These are phyloP conservation scores for Gynandropsis gynandra DNA, from an alignment of 345 rosid species.

Conservation along the genomic window DNA sequence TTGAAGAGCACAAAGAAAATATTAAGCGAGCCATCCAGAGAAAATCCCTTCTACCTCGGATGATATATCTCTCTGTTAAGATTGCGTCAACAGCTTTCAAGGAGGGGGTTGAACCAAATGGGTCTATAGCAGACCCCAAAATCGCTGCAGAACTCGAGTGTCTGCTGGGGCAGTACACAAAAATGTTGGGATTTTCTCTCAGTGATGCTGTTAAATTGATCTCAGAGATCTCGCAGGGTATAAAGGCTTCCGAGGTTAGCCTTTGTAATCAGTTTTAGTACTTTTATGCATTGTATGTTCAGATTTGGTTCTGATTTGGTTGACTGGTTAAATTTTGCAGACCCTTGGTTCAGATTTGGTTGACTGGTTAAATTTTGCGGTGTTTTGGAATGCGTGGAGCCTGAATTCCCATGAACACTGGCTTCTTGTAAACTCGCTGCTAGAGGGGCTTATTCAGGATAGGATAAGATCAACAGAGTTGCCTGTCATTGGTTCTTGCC, in stretches of 20 bases:
- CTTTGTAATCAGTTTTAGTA: slow-evolving; percentile 11
- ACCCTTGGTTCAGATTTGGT: slow-evolving; percentile 54
- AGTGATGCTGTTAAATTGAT: slow-evolving; percentile 50
- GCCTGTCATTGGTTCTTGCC: slow-evolving; percentile 37
- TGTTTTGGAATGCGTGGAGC: slow-evolving; percentile 78
- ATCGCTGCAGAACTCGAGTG: slow-evolving; percentile 49
- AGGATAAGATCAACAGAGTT: slow-evolving; percentile 42
- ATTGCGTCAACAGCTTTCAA: slow-evolving; percentile 49
- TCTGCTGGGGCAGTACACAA: slow-evolving; percentile 68
- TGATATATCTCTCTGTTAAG: slow-evolving; percentile 78
- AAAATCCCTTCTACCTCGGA: slow-evolving; percentile 78
- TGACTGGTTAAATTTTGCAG: slow-evolving; percentile 31
- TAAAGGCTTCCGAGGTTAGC: slow-evolving; percentile 53
- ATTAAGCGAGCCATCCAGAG: slow-evolving; percentile 43
- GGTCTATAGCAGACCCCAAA: slow-evolving; percentile 45
- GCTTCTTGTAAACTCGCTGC: slow-evolving; percentile 46
- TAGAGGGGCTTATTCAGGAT: slow-evolving; percentile 47
- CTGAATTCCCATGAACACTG: slow-evolving; percentile 53
- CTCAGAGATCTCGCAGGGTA: slow-evolving; percentile 51
- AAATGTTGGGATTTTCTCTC: slow-evolving; percentile 66
- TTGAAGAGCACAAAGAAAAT: slow-evolving; percentile 58
- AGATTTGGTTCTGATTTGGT: background rate
- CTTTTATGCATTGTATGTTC: slow-evolving; percentile 3
- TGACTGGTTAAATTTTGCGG: slow-evolving; percentile 81
- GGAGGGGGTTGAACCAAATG: slow-evolving; percentile 53